Percentiles rank a stretch among this genome's conserved stretches.
phyloP scores from a whole-genome alignment of 495 filamentous ascomycete species.

The Extremus antarcticus region DNA sequence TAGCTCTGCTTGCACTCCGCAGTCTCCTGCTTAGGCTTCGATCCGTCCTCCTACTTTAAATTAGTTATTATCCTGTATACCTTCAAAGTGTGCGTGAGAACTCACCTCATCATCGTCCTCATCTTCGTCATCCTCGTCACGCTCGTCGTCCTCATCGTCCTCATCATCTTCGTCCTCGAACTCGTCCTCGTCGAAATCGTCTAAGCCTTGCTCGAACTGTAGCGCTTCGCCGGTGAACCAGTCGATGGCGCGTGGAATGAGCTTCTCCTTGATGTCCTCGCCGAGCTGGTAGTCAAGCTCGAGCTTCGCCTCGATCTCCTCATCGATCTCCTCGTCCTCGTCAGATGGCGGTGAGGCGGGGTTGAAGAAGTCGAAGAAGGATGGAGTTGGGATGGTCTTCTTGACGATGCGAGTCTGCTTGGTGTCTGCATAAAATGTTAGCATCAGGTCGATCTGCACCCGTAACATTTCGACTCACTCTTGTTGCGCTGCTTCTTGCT shows the following conservation, averaged over 20 bases:
- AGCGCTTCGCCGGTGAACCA: slow-evolving; percentile 99
- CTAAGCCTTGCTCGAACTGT: slow-evolving; percentile 89
- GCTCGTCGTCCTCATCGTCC: slow-evolving; percentile 76
- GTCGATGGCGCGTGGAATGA: slow-evolving; percentile 96
- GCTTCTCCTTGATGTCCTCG: slow-evolving; percentile 99
- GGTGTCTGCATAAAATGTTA: slow-evolving; percentile 52
- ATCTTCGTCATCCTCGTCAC: slow-evolving; percentile 79
- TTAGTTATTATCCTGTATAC: slow-evolving; percentile 26
- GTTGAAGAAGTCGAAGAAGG: slow-evolving; percentile 99
- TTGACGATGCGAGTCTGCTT: slow-evolving; percentile 98
- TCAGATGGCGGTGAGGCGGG: slow-evolving; percentile 77
- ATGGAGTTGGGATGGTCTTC: slow-evolving; percentile 96
- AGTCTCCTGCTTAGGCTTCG: slow-evolving; percentile 97
- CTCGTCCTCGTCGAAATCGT: slow-evolving; percentile 72
- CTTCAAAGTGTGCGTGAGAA: slow-evolving; percentile 13
- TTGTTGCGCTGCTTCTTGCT: slow-evolving; percentile 99
- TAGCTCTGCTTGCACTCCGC: slow-evolving; percentile 99
- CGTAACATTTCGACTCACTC: too few species aligned
- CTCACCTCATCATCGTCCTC: slow-evolving; percentile 92
- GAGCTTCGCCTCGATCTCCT: slow-evolving; percentile 92
- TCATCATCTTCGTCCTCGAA: slow-evolving; percentile 87
- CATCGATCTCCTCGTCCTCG: slow-evolving; percentile 61
- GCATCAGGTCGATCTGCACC: too few species aligned
- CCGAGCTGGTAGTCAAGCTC: slow-evolving; percentile 98
- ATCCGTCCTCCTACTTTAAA: slow-evolving; percentile 65